Evolutionary conservation across 371 early-diverging fungal species (phyloP).

Genomic region (Entomophthora muscae): DNA sequence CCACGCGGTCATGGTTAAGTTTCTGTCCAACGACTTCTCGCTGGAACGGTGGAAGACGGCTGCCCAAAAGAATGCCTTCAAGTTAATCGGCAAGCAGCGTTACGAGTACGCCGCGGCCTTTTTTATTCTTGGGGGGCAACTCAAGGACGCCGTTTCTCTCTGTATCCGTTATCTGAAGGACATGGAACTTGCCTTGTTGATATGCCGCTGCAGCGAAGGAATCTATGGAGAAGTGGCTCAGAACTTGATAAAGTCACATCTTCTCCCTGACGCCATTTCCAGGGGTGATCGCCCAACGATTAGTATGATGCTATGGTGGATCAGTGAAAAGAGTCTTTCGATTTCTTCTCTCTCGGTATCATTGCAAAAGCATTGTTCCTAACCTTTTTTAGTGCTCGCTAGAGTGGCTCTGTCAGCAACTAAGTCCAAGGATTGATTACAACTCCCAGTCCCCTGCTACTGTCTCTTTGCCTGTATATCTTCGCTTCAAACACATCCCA

Average conservation of each 20-base stretch:
- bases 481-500: not conserved
- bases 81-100: slow-evolving; percentile 81
- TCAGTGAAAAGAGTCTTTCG: not conserved
- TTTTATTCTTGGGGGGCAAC: slow-evolving; percentile 72
- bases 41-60: slow-evolving; percentile 76
- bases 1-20: slow-evolving; percentile 65
- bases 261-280: not conserved
- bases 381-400: not conserved
- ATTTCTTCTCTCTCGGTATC: not conserved
- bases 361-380: too few species aligned
- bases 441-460: too few species aligned
- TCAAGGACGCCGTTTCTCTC: slow-evolving; percentile 79
- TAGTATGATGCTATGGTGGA: not conserved
- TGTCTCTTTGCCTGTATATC: not conserved
- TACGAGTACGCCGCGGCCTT: slow-evolving; percentile 90
- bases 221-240: not conserved
- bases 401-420: not conserved
- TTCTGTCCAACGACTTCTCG: slow-evolving; percentile 77
- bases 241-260: not conserved
- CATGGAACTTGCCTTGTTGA: slow-evolving; percentile 71
- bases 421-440: not conserved
- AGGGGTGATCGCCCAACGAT: not conserved
- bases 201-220: slow-evolving; percentile 66
- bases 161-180: slow-evolving; percentile 81
- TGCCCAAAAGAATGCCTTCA: slow-evolving; percentile 94